Conservation (phyloP, 148 eudicot genomes). For the Chenopodium berlandieri region DNA sequence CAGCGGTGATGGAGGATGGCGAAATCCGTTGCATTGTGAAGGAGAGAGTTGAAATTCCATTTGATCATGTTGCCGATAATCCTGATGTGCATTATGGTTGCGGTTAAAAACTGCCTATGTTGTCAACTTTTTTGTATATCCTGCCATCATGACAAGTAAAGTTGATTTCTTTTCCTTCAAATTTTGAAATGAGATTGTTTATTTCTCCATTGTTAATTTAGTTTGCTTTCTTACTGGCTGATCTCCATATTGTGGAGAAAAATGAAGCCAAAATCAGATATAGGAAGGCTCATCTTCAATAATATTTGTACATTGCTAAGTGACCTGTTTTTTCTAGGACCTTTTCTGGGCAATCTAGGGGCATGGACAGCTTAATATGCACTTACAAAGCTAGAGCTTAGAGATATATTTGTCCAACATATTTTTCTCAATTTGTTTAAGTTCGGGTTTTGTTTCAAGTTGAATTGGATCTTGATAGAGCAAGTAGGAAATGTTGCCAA, state of each 20-base stretch:
- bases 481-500: too few relatives aligned
- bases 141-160: conserved; percentile 25
- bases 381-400: not conserved
- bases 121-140: conserved; percentile 32
- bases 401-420: too few relatives aligned
- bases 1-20: conserved; percentile 65
- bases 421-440: not conserved
- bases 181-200: conserved; percentile 8
- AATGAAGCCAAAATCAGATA: not conserved
- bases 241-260: not conserved
- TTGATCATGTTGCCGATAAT: conserved; percentile 46
- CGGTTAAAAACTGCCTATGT: conserved; percentile 44
- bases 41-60: conserved; percentile 94
- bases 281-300: not conserved
- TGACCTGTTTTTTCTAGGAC: not conserved
- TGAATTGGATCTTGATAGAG: too few relatives aligned
- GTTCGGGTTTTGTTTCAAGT: too few relatives aligned
- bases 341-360: not conserved
- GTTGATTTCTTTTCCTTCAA: conserved; percentile 12
- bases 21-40: conserved; percentile 78
- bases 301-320: not conserved
- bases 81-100: conserved; percentile 91
- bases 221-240: not conserved
- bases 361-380: not conserved
- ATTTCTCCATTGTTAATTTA: not conserved